Evolutionary conservation across 352 stramenopile species (phyloP), one percentile per base, ranked within the genome.

Genomic region (Phytophthora brassicae): DNA sequence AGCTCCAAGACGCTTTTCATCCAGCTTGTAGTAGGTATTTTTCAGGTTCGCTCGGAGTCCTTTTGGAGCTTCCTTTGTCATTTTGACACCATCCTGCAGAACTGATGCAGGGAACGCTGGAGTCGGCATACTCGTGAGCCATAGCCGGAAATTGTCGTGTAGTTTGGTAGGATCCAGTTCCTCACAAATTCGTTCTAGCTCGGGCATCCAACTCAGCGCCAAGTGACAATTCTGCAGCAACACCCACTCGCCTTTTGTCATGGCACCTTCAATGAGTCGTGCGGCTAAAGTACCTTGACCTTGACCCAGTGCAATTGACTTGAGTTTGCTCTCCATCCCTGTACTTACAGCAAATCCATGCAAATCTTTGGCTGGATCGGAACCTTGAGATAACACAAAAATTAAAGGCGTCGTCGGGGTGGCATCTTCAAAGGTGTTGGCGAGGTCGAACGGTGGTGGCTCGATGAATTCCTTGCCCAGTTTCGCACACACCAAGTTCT

Each of bases 31-130:
- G 55, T 98, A 98, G 16, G 91, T 95, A 65, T 94, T 96, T 51
- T 96, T 97, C n/a, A 98, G 74, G 64, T 98, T 98, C 4, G 94
- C 92, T 20, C 89, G 84, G 54, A 98, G 45, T 0, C 95, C 95
- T 43, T 98, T 98, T 0, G 95, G 95, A 0, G 95, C 92, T 58
- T 99, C 95, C 52, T 98, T 98, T 2, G 96, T 98, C 90, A 99
- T 98, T 62, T 99, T 99, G 8, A 99, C 94, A 17, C 94, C 88
- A 56, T 97, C 94, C 59, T 99, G 95, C 8, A 99, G 81, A n/a
- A 99, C 92, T 0, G 89, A 91, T 2, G 97, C 91, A 2, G 95
- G 95, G 63, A 96, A 96, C 54, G 55, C 83, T 26, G 70, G 90
- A 12, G 75, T 97, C 47, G 69, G 76, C 75, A 85, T 94, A 79